Percentiles rank a stretch among this genome's conserved stretches.
These are phyloP conservation scores for Murraya koenigii DNA, from an alignment of 345 rosid species.

Conservation along the genomic window DNA sequence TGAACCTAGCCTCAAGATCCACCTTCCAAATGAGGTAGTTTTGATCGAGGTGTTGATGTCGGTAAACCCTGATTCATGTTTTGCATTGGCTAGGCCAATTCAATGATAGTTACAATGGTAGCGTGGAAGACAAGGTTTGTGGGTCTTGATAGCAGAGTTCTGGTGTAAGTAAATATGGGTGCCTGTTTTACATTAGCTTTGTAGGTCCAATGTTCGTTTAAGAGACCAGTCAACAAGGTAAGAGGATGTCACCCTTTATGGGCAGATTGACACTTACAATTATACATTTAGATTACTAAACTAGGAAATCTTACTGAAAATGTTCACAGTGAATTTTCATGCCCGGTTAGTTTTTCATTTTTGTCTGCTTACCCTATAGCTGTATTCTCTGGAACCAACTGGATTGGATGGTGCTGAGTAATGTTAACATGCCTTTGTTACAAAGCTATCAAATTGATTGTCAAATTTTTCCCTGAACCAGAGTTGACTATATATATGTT, in stretches of 20 bases:
- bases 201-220: neutral
- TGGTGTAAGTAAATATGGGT: neutral
- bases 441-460: neutral
- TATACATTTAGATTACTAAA: no score
- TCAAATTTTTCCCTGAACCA: no score
- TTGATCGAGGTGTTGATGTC: conserved; percentile 73
- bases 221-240: neutral
- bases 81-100: conserved; percentile 68
- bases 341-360: neutral
- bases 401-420: neutral
- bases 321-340: neutral
- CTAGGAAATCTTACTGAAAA: neutral
- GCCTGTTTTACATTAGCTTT: neutral
- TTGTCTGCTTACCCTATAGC: neutral
- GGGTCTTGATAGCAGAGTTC: neutral
- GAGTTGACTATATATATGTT: neutral
- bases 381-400: neutral
- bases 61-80: conserved; percentile 42
- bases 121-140: neutral
- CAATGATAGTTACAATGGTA: conserved; percentile 7
- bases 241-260: neutral
- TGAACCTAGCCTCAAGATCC: conserved; percentile 56
- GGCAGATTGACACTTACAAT: no score
- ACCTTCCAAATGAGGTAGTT: conserved; percentile 41
- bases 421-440: neutral